phyloP scores from a whole-genome alignment of 2,329 filamentous ascomycete genomes.

The Uncinocarpus reesii region DNA sequence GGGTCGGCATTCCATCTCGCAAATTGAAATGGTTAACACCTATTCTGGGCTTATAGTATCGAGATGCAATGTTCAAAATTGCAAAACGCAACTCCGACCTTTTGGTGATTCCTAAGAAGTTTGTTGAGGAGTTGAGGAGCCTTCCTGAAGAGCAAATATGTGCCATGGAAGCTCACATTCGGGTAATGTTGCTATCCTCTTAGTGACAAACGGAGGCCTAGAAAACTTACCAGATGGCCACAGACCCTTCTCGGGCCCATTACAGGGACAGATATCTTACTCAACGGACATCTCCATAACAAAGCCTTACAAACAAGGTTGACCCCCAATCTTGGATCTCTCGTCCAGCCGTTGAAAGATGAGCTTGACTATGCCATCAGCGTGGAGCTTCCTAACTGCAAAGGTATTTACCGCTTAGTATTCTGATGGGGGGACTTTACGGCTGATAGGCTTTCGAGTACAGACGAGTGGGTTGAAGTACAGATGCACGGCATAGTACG shows the following conservation, averaged over 20 bases:
- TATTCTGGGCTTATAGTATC: slow-evolving; percentile 7
- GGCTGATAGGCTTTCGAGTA: not conserved
- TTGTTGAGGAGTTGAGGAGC: slow-evolving; percentile 20
- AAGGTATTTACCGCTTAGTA: not conserved
- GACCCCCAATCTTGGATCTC: slow-evolving; percentile 19
- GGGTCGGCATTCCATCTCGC: too few species aligned
- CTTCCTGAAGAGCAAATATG: slow-evolving; percentile 19
- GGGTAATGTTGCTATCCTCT: slow-evolving; percentile 7
- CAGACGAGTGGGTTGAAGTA: slow-evolving; percentile 4
- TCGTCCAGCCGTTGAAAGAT: slow-evolving; percentile 13
- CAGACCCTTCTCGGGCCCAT: slow-evolving; percentile 2
- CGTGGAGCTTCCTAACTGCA: slow-evolving; percentile 12
- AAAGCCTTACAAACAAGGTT: slow-evolving; percentile 9
- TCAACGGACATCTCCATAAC: slow-evolving; percentile 7
- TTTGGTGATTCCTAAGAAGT: slow-evolving; percentile 21
- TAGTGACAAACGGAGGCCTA: not conserved
- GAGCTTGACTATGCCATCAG: slow-evolving; percentile 19
- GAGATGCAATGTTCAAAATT: slow-evolving; percentile 15
- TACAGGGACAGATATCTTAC: slow-evolving; percentile 6
- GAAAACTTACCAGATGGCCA: not conserved
- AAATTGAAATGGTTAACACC: not conserved
- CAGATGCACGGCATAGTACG: slow-evolving; percentile 4
- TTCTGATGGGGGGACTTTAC: not conserved
- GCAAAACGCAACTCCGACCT: slow-evolving; percentile 17
- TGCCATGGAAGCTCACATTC: slow-evolving; percentile 18